Conservation (phyloP, 2,329 filamentous ascomycete species). For the Pseudogymnoascus sp. region DNA sequence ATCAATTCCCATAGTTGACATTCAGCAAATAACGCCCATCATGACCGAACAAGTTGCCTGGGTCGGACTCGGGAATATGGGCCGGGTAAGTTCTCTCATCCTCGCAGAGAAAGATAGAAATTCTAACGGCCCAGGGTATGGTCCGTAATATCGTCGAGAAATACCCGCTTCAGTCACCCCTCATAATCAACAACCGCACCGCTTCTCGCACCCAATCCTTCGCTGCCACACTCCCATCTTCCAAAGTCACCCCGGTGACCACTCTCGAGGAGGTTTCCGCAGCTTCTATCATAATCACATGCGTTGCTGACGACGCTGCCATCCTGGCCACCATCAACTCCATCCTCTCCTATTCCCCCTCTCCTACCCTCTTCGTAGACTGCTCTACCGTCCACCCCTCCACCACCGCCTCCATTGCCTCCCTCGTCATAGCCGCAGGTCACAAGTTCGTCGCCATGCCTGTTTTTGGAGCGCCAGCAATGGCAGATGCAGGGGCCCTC, state of each 20-base stretch:
- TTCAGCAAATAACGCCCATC: slow-evolving; percentile 12
- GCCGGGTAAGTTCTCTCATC: slow-evolving; percentile 47
- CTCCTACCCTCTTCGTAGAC: slow-evolving; percentile 73
- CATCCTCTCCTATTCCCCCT: slow-evolving; percentile 47
- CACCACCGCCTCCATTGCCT: slow-evolving; percentile 59
- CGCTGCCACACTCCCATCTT: slow-evolving; percentile 47
- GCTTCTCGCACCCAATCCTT: slow-evolving; percentile 55
- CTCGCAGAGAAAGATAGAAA: neutral
- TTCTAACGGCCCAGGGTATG: slow-evolving; percentile 55
- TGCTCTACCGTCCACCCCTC: slow-evolving; percentile 84
- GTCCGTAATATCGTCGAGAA: slow-evolving; percentile 75
- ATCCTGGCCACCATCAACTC: slow-evolving; percentile 53
- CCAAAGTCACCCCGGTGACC: slow-evolving; percentile 54
- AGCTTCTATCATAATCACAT: slow-evolving; percentile 75
- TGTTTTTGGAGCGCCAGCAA: slow-evolving; percentile 63
- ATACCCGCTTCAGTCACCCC: slow-evolving; percentile 57
- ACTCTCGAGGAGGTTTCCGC: slow-evolving; percentile 57
- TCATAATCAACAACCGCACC: slow-evolving; percentile 77
- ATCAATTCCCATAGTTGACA: slow-evolving; percentile 3
- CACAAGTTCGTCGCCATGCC: slow-evolving; percentile 68
- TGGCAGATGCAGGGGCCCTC: slow-evolving; percentile 62
- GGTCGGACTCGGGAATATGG: slow-evolving; percentile 85
- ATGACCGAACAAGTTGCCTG: slow-evolving; percentile 60
- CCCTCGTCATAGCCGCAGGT: slow-evolving; percentile 47
- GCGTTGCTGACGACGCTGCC: slow-evolving; percentile 68